Base-by-base conservation (phyloP, 2,329 filamentous ascomycete genomes). In the Fusarium zealandicum region DNA sequence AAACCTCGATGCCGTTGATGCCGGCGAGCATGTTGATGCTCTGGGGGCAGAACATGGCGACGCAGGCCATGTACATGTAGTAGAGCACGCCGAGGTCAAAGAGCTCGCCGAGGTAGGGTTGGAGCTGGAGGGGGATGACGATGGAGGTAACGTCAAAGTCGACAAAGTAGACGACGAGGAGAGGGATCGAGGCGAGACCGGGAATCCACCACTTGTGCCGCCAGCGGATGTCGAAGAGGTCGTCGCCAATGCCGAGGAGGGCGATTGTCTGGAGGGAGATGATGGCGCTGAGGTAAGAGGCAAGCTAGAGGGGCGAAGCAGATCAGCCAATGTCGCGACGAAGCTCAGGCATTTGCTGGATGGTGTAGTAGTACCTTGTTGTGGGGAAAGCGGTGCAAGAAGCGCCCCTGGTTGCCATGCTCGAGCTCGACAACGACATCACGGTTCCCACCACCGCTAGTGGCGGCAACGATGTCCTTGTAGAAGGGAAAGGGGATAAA, bases 11-110 rank as follows among this genome's bases (percentile, higher is more conserved):
- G 49, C 95, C 95, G 74, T 99, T 99, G 75, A 99, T 91, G n/a
- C 95, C 95, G 0, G 95, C 95, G n/a, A 99, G 81, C 77, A 99
- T 99, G 80, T 99, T 99, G 83, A 99, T 99, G 74, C 92, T 92
- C 78, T 99, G 98, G 6, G 95, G 93, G 65, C 92, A 96, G 79
- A 99, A 99, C 74, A 99, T 99, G 71, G 93, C 90, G 64, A 99
- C 84, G 51, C 90, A 89, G 45, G 92, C 91, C 95, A 99, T 99
- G 81, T 98, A 99, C 69, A 88, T 78, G 77, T 99, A 99, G 83
- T 99, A 99, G 51, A 91, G 78, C 72, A 84, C 75, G 27, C 89
- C 89, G 7, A 98, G 84, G 72, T 98, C 87, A 71, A 98, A 82
- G 41, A 97, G 83, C 65, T 91, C 85, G 56, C 93, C 93, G 8